phyloP scores from a whole-genome alignment of 2,329 filamentous ascomycete species.

The Zalaria obscura region DNA sequence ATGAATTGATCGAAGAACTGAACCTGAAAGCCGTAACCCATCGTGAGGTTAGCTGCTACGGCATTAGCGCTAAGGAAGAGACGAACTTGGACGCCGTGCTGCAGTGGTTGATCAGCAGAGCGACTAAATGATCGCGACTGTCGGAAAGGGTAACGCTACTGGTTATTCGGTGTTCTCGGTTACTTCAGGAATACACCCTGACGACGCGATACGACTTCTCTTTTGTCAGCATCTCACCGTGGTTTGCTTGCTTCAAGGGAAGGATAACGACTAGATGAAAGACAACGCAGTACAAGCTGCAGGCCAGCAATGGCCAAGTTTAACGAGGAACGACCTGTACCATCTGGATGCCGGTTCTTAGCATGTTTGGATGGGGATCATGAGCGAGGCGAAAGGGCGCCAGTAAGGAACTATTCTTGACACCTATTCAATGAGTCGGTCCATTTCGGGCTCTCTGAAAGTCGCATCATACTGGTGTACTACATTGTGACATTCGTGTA shows the following conservation, averaged over 20 bases:
- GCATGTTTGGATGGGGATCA: too few relatives aligned
- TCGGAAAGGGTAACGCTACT: background rate
- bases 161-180: background rate
- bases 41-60: slow-evolving; percentile 95
- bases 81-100: slow-evolving; percentile 95
- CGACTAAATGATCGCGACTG: slow-evolving; percentile 43
- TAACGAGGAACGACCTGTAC: background rate
- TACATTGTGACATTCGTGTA: too few relatives aligned
- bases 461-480: too few relatives aligned
- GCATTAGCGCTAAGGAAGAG: slow-evolving; percentile 96
- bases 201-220: slow-evolving; percentile 5
- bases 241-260: background rate
- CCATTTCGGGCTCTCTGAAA: too few relatives aligned
- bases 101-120: slow-evolving; percentile 88
- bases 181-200: background rate
- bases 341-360: too few relatives aligned
- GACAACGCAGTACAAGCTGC: slow-evolving; percentile 14
- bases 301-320: slow-evolving; percentile 22
- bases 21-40: slow-evolving; percentile 79
- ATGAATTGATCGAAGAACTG: slow-evolving; percentile 87
- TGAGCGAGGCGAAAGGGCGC: too few relatives aligned
- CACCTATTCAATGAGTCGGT: too few relatives aligned
- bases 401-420: too few relatives aligned
- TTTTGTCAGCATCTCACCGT: slow-evolving; percentile 5
- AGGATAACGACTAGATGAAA: slow-evolving; percentile 7